Base-by-base conservation (phyloP, 768 basidiomycete species). In the Cystofilobasidium capitatum region DNA sequence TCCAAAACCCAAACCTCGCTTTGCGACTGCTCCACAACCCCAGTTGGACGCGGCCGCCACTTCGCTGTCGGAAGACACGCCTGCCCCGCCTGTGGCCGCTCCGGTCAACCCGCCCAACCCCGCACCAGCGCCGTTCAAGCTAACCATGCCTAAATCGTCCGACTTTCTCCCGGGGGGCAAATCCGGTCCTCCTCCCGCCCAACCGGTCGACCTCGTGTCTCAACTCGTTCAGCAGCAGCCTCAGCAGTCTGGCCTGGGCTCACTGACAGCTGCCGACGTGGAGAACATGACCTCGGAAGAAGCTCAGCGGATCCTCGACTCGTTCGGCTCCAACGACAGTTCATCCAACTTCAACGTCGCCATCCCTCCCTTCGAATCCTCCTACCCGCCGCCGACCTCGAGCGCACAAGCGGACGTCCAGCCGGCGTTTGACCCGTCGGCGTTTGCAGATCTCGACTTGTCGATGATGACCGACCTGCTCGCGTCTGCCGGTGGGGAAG, bases 201-300 rank as follows among this genome's bases (percentile, higher is more conserved):
- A 22, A 4, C n/a, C 47, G 47, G n/a, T n/a, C n/a, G n/a, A n/a
- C n/a, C n/a, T n/a, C n/a, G n/a, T n/a, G n/a, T n/a, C n/a, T n/a
- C 47, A 10, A 26, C 22, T 20, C 3, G n/a, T 9, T n/a, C 47
- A 49, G 47, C 47, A 49, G 47, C 47, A 49, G 47, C n/a, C 24
- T 9, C 49, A 51, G 49, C 49, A 24, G 49, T 29, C n/a, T n/a
- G n/a, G n/a, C n/a, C n/a, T n/a, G n/a, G n/a, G n/a, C n/a, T n/a
- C n/a, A n/a, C 51, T 55, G 51, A 55, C 51, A 31, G 51, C 51
- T 13, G 51, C 51, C 13, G 51, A 55, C 16, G 51, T 55, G 29
- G 51, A 55, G 31, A n/a, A n/a, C 51, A 55, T 55, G 51, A 55
- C 51, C 29, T 55, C 51, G 3, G 51, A 55, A 31, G 51, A 55